Base-by-base conservation (phyloP, 1,284 basidiomycete species). In the Tylopilus orsonianus region DNA sequence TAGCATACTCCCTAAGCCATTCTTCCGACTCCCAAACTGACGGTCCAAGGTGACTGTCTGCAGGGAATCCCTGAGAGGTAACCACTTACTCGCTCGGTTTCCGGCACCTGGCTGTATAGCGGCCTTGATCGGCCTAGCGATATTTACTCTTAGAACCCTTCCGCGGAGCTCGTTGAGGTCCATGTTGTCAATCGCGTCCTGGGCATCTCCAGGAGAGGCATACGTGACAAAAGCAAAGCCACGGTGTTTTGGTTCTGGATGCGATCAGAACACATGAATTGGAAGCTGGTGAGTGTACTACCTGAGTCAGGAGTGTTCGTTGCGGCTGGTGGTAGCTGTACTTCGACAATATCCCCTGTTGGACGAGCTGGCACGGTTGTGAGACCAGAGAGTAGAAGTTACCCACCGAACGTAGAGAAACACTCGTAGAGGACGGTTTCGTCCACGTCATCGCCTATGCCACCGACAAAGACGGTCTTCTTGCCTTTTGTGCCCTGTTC, bases 151-250 rank as follows among this genome's bases (percentile, higher is more conserved):
- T 52, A 91, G 67, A 20, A 90, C 85, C 47, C 78, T 79, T 26
- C 85, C 87, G 19, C 74, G 73, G 27, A 90, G 69, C 63, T 90
- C 89, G 58, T 91, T 91, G 62, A 90, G 72, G 65, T 91, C 89
- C 88, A 91, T 91, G 68, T 91, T 91, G 72, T 91, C 89, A 54
- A 91, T 91, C 38, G 88, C 88, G 65, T 90, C 89, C 62, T 88
- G 87, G 9, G 89, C 89, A 66, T 91, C 88, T 22, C 76, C 77
- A n/a, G 85, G 60, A 3, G 87, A 86, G 7, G 79, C 70, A 60
- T 79, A 91, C 9, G 89, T 90, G 40, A 91, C 80, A 59, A 91
- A 91, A 3, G 82, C 88, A 66, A 89, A 91, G 14, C 88, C 88
- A 44, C 89, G 82, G 65, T 91, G 89, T 69, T 87, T 90, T 19